A percentile compares a stretch with the other conserved stretches of the same genome.
Conservation (phyloP, 805 yeast genomes). For the Candida insectorum region DNA sequence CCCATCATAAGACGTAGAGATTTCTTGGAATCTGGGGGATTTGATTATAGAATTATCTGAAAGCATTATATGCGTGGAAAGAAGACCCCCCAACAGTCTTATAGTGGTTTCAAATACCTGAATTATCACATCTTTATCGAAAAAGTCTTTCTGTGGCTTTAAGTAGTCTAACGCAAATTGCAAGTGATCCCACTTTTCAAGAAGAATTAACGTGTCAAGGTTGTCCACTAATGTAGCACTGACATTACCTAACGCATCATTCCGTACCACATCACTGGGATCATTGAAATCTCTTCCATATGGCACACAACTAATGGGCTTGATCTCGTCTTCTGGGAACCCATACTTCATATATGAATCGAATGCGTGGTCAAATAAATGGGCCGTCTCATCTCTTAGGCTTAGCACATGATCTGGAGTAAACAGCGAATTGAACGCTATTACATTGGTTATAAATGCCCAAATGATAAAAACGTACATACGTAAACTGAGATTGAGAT, state of each 20-base stretch:
- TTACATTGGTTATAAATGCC: too few relatives aligned
- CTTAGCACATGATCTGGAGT: constrained; percentile 33
- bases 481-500: too few relatives aligned
- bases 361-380: constrained; percentile 75
- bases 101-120: constrained; percentile 90
- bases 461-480: too few relatives aligned
- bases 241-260: constrained; percentile 84
- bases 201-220: constrained; percentile 71
- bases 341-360: constrained; percentile 62
- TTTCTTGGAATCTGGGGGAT: constrained; percentile 28
- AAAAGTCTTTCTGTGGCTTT: constrained; percentile 41
- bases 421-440: constrained; percentile 18
- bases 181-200: constrained; percentile 62
- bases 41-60: constrained; percentile 20
- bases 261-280: constrained; percentile 53
- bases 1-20: constrained; percentile 57
- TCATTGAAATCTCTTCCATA: constrained; percentile 61
- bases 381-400: constrained; percentile 44
- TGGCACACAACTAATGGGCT: constrained; percentile 69
- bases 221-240: constrained; percentile 77
- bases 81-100: constrained; percentile 75
- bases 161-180: constrained; percentile 27
- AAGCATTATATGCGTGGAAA: constrained; percentile 65
- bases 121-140: constrained; percentile 64
- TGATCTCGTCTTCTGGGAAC: constrained; percentile 78